These are phyloP conservation scores for Piedraia hortae DNA, from an alignment of 2,329 filamentous ascomycete genomes.

Conservation along the genomic window DNA sequence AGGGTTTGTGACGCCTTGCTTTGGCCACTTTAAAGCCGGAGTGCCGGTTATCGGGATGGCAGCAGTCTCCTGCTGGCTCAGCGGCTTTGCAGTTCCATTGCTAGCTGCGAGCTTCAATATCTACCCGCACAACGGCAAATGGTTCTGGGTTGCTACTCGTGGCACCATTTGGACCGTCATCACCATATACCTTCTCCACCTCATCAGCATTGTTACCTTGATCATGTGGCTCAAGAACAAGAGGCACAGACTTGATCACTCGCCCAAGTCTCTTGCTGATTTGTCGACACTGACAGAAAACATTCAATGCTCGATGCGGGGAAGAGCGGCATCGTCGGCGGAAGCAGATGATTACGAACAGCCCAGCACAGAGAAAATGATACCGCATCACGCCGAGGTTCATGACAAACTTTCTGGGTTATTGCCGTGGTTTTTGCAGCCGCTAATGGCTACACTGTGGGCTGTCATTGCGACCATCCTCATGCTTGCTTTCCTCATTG, in stretches of 20 bases:
- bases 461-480: slow-evolving; percentile 31
- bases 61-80: slow-evolving; percentile 44
- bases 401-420: too few species aligned
- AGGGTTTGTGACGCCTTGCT: slow-evolving; percentile 39
- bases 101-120: slow-evolving; percentile 50
- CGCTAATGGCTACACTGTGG: slow-evolving; percentile 36
- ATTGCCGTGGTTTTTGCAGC: slow-evolving; percentile 45
- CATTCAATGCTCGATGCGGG: too few species aligned
- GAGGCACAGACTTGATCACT: slow-evolving; percentile 59
- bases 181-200: slow-evolving; percentile 40
- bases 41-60: slow-evolving; percentile 38
- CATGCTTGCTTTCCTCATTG: slow-evolving; percentile 41
- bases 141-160: slow-evolving; percentile 58
- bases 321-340: slow-evolving; percentile 37
- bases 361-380: slow-evolving; percentile 15
- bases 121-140: slow-evolving; percentile 31
- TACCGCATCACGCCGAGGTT: slow-evolving; percentile 3
- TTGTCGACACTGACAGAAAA: slow-evolving; percentile 48
- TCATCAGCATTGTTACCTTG: slow-evolving; percentile 29
- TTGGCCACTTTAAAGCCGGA: slow-evolving; percentile 39
- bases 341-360: slow-evolving; percentile 26
- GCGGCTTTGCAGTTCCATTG: slow-evolving; percentile 55
- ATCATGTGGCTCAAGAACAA: slow-evolving; percentile 31
- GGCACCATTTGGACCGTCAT: slow-evolving; percentile 55
- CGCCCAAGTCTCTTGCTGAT: slow-evolving; percentile 57